Percentiles rank a stretch among this genome's conserved stretches.
Evolutionary conservation across 2,329 filamentous ascomycete genomes (phyloP).

Genomic region (Cercospora berteroae): DNA sequence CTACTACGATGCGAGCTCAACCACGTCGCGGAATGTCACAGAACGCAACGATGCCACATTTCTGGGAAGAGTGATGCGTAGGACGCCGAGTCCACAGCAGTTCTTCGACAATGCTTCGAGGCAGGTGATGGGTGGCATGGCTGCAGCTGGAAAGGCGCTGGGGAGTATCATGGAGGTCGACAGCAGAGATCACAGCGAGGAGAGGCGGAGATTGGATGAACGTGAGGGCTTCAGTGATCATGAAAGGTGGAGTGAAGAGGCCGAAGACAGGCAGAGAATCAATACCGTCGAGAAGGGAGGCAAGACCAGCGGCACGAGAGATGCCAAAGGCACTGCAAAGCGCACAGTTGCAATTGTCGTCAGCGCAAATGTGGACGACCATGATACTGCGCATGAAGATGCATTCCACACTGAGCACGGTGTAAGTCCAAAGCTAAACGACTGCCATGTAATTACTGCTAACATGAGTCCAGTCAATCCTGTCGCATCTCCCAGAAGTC

Average conservation of each 20-base stretch:
- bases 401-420: conserved; percentile 70
- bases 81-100: conserved; percentile 84
- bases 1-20: conserved; percentile 27
- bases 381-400: conserved; percentile 56
- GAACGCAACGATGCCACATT: conserved; percentile 29
- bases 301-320: conserved; percentile 20
- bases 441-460: no score
- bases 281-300: conserved; percentile 27
- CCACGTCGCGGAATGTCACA: conserved; percentile 16
- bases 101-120: conserved; percentile 80
- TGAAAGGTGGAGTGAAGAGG: conserved; percentile 89
- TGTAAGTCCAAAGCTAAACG: no score
- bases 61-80: conserved; percentile 65
- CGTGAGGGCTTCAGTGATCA: conserved; percentile 59
- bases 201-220: conserved; percentile 28
- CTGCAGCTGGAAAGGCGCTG: conserved; percentile 77
- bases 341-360: conserved; percentile 87
- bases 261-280: conserved; percentile 57
- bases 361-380: conserved; percentile 65
- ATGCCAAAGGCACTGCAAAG: conserved; percentile 35
- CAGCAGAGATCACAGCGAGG: conserved; percentile 60
- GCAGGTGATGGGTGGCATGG: conserved; percentile 75
- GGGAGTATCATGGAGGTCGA: conserved; percentile 85
- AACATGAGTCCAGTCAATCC: conserved; percentile 54
- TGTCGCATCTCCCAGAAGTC: conserved; percentile 81